phyloP scores from a whole-genome alignment of 257 asterid species.

The Lantana camara region DNA sequence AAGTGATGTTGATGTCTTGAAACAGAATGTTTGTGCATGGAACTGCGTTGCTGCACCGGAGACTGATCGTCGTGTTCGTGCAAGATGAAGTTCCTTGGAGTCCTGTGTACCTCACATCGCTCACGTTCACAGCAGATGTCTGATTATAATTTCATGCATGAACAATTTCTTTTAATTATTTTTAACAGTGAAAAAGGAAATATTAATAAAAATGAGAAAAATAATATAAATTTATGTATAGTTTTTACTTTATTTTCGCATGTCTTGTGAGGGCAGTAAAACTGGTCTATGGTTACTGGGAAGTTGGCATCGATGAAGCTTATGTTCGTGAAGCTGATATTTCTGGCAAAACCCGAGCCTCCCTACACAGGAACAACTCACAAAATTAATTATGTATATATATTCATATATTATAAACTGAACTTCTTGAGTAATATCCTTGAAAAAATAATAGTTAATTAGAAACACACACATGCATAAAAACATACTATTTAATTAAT shows the following conservation, averaged over 20 bases:
- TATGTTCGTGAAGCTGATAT: conserved; percentile 36
- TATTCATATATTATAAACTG: too few species aligned
- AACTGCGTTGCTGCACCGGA: conserved; percentile 37
- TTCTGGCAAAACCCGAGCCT: conserved; percentile 51
- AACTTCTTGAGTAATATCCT: too few species aligned
- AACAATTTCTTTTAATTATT: too few species aligned
- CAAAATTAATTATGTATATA: background rate
- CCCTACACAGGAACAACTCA: conserved; percentile 29
- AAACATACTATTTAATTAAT: too few species aligned
- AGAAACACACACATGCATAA: too few species aligned
- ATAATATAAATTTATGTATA: too few species aligned
- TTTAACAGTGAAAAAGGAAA: too few species aligned
- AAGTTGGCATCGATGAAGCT: conserved; percentile 24
- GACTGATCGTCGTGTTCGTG: conserved; percentile 20
- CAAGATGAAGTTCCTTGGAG: conserved; percentile 35
- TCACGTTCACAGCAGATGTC: conserved; percentile 40
- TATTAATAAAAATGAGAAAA: too few species aligned
- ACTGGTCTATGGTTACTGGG: conserved; percentile 48
- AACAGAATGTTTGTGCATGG: conserved; percentile 36
- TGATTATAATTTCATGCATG: too few species aligned
- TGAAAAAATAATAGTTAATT: too few species aligned
- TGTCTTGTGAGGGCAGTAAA: conserved; percentile 43
- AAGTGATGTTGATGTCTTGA: conserved; percentile 28
- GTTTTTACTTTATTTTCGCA: conserved; percentile 30
- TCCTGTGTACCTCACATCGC: conserved; percentile 28